A percentile compares a stretch with the other conserved stretches of the same genome.
Conservation (phyloP, 1,284 basidiomycete genomes). For the Moesziomyces globuligerus region DNA sequence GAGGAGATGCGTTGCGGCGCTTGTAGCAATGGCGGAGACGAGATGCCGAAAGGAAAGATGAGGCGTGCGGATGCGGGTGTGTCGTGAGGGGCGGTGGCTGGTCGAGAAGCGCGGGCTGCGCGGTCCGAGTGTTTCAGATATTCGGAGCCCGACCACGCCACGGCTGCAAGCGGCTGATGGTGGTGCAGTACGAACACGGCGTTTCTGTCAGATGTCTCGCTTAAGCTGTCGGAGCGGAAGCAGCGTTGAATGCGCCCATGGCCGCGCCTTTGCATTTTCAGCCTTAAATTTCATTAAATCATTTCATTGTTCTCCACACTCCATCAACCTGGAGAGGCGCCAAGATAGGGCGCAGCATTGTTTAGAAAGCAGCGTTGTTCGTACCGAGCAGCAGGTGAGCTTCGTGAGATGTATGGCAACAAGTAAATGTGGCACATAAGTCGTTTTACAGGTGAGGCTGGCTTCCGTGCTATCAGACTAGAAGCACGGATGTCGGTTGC, state of each 20-base stretch:
- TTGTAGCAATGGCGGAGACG: too few species aligned
- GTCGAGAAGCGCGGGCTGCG: conserved; percentile 6
- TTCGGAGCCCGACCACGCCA: conserved; percentile 2
- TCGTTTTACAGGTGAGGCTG: too few species aligned
- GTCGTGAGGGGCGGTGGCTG: conserved; percentile 8
- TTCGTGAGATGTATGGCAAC: too few species aligned
- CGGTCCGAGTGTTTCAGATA: conserved; percentile 8
- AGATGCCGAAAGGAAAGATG: conserved; percentile 3
- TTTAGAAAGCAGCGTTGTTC: not conserved
- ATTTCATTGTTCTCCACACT: not conserved
- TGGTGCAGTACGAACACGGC: not conserved
- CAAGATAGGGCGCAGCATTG: not conserved
- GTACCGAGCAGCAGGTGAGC: conserved; percentile 3
- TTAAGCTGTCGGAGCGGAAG: conserved; percentile 12
- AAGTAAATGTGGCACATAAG: too few species aligned
- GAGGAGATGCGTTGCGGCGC: not conserved
- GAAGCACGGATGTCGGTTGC: too few species aligned
- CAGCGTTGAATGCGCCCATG: not conserved
- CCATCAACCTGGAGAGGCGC: too few species aligned
- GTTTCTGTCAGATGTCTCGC: conserved; percentile 17
- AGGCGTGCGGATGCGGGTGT: conserved; percentile 1
- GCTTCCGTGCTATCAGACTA: too few species aligned
- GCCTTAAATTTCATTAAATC: not conserved
- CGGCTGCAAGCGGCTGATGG: conserved; percentile 10
- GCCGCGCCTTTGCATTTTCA: not conserved